A percentile compares a stretch with the other conserved stretches of the same genome.
Conservation (phyloP, 2,329 filamentous ascomycete genomes). For the Fusarium marasasianum region DNA sequence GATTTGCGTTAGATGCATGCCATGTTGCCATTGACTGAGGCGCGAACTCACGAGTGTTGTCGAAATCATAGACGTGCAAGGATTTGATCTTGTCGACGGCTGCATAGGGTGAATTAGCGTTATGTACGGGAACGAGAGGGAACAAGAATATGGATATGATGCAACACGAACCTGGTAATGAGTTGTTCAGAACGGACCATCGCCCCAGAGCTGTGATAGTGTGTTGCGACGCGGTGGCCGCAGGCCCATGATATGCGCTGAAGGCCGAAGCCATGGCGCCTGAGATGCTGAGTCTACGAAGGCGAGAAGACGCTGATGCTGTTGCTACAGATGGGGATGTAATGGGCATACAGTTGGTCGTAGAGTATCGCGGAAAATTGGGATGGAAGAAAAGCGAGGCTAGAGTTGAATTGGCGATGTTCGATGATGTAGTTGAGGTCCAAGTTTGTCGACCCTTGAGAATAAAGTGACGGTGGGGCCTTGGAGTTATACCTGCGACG, state of each 20-base stretch:
- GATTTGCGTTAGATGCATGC: not conserved
- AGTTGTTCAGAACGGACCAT: conserved; percentile 82
- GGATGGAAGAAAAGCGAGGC: not conserved
- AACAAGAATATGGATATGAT: not conserved
- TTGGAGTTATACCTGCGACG: not conserved
- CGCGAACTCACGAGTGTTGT: conserved; percentile 80
- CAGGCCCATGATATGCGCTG: conserved; percentile 49
- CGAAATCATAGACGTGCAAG: conserved; percentile 96
- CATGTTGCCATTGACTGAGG: not conserved
- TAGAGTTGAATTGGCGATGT: not conserved
- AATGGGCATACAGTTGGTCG: conserved; percentile 38
- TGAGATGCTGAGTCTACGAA: conserved; percentile 37
- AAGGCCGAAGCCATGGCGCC: conserved; percentile 54
- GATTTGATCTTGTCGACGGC: conserved; percentile 75
- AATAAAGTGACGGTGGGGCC: conserved; percentile 26
- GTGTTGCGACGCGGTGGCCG: conserved; percentile 45
- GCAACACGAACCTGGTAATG: conserved; percentile 69
- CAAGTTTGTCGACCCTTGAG: conserved; percentile 29
- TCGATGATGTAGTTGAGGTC: conserved; percentile 32
- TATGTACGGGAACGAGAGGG: conserved; percentile 16
- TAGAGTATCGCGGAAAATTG: not conserved
- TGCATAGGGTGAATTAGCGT: conserved; percentile 38
- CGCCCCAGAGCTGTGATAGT: conserved; percentile 81
- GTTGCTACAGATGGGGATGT: not conserved
- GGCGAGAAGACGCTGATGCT: conserved; percentile 23